phyloP scores from a whole-genome alignment of 2,329 filamentous ascomycete genomes.

The Fusarium anthophilum region DNA sequence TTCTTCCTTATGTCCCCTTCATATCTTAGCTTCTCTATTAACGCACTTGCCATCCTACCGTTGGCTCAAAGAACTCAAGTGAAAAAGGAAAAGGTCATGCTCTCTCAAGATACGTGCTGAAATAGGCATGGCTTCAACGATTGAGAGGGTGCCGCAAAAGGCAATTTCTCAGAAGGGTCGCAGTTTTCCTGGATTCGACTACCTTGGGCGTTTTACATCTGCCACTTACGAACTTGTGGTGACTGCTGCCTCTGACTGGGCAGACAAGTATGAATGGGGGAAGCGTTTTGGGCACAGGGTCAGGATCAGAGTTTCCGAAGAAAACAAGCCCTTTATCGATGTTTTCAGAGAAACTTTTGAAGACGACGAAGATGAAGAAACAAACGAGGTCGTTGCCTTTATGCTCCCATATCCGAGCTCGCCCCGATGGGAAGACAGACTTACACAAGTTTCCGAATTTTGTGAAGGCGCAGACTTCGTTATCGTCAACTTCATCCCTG shows the following conservation, averaged over 20 bases:
- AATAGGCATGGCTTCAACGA: neutral
- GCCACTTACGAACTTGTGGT: fast-evolving
- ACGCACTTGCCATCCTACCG: too few species aligned
- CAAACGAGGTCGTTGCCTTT: fast-evolving
- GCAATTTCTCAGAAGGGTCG: neutral
- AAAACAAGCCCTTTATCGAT: fast-evolving
- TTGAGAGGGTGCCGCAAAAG: neutral
- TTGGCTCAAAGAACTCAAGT: too few species aligned
- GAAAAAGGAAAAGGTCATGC: too few species aligned
- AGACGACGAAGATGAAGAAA: fast-evolving
- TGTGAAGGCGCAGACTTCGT: neutral
- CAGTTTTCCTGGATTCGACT: fast-evolving
- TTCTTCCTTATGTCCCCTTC: too few species aligned
- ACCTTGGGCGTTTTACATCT: fast-evolving
- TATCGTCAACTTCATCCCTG: neutral
- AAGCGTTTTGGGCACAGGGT: fast-evolving
- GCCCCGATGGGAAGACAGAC: neutral
- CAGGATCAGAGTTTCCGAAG: fast-evolving
- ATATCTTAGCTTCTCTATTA: too few species aligned
- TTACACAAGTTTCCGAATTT: neutral
- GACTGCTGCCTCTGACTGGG: fast-evolving
- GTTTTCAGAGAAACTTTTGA: neutral
- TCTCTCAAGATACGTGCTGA: too few species aligned
- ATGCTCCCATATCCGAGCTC: fast-evolving
- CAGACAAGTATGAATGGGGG: neutral